Percentiles rank a stretch among this genome's conserved stretches.
phyloP scores from a whole-genome alignment of 2,329 filamentous ascomycete genomes.

The Pyrenophora graminea region DNA sequence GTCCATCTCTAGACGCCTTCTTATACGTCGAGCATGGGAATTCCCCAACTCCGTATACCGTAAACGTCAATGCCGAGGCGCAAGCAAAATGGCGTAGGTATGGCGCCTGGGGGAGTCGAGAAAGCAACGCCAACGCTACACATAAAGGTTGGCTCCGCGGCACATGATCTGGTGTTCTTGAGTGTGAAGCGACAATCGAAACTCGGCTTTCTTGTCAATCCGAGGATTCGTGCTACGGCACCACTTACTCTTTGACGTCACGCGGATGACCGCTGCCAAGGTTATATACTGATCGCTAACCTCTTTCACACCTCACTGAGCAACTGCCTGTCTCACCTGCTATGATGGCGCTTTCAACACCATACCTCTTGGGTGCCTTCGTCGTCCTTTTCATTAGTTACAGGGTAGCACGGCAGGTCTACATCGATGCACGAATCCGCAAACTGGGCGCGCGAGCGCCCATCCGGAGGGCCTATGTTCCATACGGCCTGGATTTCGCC shows the following conservation, averaged over 20 bases:
- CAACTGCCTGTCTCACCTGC: no score
- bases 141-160: neutral
- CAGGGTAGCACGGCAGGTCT: slow-evolving; percentile 22
- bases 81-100: neutral
- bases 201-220: slow-evolving; percentile 5
- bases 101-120: neutral
- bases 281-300: no score
- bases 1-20: slow-evolving; percentile 1
- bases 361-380: slow-evolving; percentile 29
- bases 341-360: slow-evolving; percentile 16
- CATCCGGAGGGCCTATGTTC: slow-evolving; percentile 43
- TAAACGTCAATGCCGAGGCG: slow-evolving; percentile 15
- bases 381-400: slow-evolving; percentile 27
- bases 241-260: neutral
- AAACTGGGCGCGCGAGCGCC: slow-evolving; percentile 54
- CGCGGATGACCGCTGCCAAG: slow-evolving; percentile 6
- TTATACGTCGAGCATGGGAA: slow-evolving; percentile 5
- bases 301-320: no score
- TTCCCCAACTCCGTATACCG: neutral
- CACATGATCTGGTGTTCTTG: neutral
- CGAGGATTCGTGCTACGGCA: neutral
- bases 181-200: neutral
- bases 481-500: slow-evolving; percentile 67
- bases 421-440: slow-evolving; percentile 45
- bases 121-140: neutral